Evolutionary conservation across 73 alveolate genomes (phyloP).

Genomic region (Stentor coeruleus): DNA sequence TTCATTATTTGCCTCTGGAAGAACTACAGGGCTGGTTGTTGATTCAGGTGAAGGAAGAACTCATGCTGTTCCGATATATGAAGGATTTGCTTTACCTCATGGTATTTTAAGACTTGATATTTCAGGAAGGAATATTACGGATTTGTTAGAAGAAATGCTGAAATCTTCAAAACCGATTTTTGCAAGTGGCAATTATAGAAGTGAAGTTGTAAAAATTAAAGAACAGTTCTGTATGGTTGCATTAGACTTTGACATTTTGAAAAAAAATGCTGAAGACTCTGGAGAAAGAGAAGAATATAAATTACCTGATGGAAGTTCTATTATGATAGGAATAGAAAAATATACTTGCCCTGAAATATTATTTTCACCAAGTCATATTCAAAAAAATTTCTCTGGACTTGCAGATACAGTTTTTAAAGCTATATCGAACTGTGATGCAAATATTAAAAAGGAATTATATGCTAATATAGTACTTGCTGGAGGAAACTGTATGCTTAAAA

Average conservation of each 20-base stretch:
- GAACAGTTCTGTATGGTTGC: slow-evolving; percentile 81
- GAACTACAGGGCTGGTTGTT: slow-evolving; percentile 96
- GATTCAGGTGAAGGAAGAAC: slow-evolving; percentile 95
- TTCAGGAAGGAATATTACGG: slow-evolving; percentile 92
- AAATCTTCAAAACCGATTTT: background rate
- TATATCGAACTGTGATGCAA: slow-evolving; percentile 79
- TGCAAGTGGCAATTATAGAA: slow-evolving; percentile 33
- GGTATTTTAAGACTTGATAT: slow-evolving; percentile 79
- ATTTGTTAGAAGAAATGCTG: slow-evolving; percentile 58
- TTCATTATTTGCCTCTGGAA: slow-evolving; percentile 94
- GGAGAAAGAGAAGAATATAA: slow-evolving; percentile 47
- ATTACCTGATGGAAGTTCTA: slow-evolving; percentile 84
- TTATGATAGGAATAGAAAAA: slow-evolving; percentile 48
- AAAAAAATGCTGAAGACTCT: slow-evolving; percentile 66
- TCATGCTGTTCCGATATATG: slow-evolving; percentile 95
- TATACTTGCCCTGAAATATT: slow-evolving; percentile 58
- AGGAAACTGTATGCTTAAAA: slow-evolving; percentile 86
- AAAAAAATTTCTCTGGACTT: slow-evolving; percentile 64
- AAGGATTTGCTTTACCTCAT: slow-evolving; percentile 96
- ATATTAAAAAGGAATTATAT: slow-evolving; percentile 71
- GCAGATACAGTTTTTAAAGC: slow-evolving; percentile 80
- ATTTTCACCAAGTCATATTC: slow-evolving; percentile 51
- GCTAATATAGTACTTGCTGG: slow-evolving; percentile 87
- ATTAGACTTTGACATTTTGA: slow-evolving; percentile 80
- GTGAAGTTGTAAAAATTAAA: slow-evolving; percentile 64